These are phyloP conservation scores for Aspergillus udagawae DNA, from an alignment of 2,329 filamentous ascomycete genomes.

Conservation along the genomic window DNA sequence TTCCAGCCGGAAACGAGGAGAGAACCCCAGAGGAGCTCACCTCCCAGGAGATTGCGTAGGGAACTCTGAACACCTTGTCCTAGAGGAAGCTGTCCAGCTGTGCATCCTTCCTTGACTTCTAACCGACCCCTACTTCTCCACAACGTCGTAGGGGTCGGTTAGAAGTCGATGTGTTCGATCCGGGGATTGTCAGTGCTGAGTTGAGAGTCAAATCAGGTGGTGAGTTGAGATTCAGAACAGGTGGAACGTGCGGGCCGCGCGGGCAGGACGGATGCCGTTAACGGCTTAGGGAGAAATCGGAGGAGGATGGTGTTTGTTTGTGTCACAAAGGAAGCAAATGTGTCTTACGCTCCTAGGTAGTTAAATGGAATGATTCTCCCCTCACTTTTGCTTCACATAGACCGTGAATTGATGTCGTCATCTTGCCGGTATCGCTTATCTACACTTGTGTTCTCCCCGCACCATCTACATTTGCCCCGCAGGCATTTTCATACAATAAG, in stretches of 20 bases:
- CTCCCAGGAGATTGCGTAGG: not conserved
- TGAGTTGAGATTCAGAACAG: not conserved
- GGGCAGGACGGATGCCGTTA: not conserved
- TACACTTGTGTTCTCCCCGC: not conserved
- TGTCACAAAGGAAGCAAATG: not conserved
- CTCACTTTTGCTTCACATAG: not conserved
- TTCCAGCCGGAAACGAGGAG: not conserved
- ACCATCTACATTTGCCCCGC: slow-evolving; percentile 1
- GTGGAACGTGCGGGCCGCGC: not conserved
- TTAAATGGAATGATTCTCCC: not conserved
- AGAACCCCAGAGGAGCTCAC: not conserved
- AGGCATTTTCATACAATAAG: not conserved
- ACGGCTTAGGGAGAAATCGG: not conserved
- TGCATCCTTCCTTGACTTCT: not conserved
- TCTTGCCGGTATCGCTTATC: not conserved
- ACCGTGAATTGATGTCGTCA: not conserved
- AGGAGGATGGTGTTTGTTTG: not conserved
- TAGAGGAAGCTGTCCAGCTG: not conserved
- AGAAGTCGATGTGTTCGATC: not conserved
- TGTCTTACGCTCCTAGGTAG: not conserved
- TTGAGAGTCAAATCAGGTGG: not conserved
- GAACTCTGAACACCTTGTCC: not conserved
- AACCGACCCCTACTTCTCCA: not conserved
- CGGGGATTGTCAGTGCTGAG: too few relatives aligned
- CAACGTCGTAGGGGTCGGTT: not conserved